Conservation (phyloP, 2,329 filamentous ascomycete genomes). For the Penicillium nordicum region DNA sequence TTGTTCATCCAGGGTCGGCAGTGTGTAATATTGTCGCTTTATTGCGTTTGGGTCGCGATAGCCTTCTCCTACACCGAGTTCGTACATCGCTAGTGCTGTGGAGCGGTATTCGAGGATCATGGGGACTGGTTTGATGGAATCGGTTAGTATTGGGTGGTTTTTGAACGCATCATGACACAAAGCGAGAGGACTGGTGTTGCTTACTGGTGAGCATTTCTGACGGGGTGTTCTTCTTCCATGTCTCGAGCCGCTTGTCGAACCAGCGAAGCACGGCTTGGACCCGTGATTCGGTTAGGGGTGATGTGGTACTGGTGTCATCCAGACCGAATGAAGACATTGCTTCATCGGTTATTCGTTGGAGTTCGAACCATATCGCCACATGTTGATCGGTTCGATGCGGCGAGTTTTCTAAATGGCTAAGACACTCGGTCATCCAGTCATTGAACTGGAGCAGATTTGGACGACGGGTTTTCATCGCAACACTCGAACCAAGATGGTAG, state of each 20-base stretch:
- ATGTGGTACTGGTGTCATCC: constrained; percentile 34
- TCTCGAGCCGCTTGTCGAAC: constrained; percentile 37
- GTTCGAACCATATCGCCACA: constrained; percentile 34
- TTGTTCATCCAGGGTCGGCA: constrained; percentile 26
- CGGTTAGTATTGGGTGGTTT: not conserved
- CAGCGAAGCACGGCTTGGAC: constrained; percentile 34
- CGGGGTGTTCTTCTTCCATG: constrained; percentile 30
- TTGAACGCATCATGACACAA: not conserved
- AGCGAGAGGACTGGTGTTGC: not conserved
- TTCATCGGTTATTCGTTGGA: constrained; percentile 35
- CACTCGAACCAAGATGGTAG: constrained; percentile 35
- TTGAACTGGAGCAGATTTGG: constrained; percentile 36
- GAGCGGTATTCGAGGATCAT: constrained; percentile 33
- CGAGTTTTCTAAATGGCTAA: constrained; percentile 30
- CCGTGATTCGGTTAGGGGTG: constrained; percentile 32
- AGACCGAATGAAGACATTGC: constrained; percentile 36
- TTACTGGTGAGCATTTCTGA: constrained; percentile 31
- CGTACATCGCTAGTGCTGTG: constrained; percentile 32
- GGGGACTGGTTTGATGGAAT: constrained; percentile 17
- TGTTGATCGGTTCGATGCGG: constrained; percentile 31
- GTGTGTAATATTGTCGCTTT: constrained; percentile 32
- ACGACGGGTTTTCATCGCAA: constrained; percentile 38
- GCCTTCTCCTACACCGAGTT: constrained; percentile 34
- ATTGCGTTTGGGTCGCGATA: constrained; percentile 37
- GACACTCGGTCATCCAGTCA: constrained; percentile 36